These are phyloP conservation scores for Mycena capillaripes DNA, from an alignment of 768 basidiomycete species.

Conservation along the genomic window DNA sequence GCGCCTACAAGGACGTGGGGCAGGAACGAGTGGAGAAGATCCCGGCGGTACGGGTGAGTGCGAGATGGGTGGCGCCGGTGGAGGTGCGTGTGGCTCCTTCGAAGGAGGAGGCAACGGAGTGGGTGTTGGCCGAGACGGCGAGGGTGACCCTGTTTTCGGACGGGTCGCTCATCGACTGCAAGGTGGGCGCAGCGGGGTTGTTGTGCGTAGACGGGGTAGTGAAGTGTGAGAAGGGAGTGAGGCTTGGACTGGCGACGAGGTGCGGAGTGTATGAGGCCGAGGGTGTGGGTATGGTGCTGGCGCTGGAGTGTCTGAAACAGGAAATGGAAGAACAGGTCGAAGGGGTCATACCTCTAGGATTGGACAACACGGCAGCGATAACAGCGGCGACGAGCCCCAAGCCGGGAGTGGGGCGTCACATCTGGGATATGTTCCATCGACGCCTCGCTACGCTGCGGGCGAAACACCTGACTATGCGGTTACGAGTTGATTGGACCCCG, in stretches of 20 bases:
- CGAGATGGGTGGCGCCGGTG: neutral
- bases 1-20: neutral
- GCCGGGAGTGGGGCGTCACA: neutral
- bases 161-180: conserved; percentile 5
- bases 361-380: conserved; percentile 10
- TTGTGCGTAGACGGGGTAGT: neutral
- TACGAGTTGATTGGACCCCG: neutral
- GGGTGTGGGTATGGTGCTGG: neutral
- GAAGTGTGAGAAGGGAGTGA: conserved; percentile 4
- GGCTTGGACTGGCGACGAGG: neutral
- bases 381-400: neutral
- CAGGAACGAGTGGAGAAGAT: conserved; percentile 26
- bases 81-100: conserved; percentile 11
- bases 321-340: neutral
- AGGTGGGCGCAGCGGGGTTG: neutral
- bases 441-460: neutral
- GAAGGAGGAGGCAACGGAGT: conserved; percentile 27
- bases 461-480: neutral
- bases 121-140: conserved; percentile 26
- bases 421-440: conserved; percentile 9
- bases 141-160: no score
- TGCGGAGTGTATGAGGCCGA: conserved; percentile 19
- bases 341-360: neutral
- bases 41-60: neutral
- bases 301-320: conserved; percentile 2